Evolutionary conservation across 306 rosid species (phyloP).

Genomic region (Phaseolus lunatus): DNA sequence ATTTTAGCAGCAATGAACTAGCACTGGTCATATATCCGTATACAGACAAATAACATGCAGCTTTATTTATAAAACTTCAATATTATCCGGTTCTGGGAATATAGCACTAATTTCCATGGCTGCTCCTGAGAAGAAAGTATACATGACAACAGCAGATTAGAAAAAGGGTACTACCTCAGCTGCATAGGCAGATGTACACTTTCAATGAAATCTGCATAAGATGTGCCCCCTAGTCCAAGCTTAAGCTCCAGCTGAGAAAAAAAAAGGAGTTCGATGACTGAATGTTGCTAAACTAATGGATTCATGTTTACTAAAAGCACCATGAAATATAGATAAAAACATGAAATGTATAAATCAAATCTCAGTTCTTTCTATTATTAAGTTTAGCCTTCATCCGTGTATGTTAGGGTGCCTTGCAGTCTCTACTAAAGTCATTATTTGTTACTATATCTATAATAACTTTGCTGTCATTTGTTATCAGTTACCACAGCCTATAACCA

Average conservation of each 20-base stretch:
- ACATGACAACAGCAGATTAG: background rate
- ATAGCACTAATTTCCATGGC: background rate
- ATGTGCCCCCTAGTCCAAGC: conserved; percentile 96
- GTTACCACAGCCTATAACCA: background rate
- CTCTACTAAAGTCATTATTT: background rate
- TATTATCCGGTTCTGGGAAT: conserved; percentile 4
- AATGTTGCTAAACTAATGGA: conserved; percentile 37
- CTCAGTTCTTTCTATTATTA: background rate
- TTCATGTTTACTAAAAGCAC: background rate
- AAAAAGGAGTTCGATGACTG: conserved; percentile 2
- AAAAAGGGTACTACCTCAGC: conserved; percentile 73
- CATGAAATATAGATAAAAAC: conserved; percentile 8
- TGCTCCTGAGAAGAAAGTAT: conserved; percentile 12
- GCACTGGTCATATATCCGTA: conserved; percentile 16
- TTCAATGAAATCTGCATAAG: conserved; percentile 84
- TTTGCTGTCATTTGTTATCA: background rate
- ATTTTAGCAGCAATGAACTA: conserved; percentile 5
- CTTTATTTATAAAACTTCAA: conserved; percentile 21
- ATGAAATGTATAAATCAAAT: conserved; percentile 1
- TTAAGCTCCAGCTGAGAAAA: conserved; percentile 85
- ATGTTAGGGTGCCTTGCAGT: background rate
- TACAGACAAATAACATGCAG: conserved; percentile 21
- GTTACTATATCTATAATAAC: background rate
- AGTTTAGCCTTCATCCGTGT: background rate
- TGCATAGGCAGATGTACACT: conserved; percentile 91